Evolutionary conservation across 345 rosid genomes (phyloP).

Genomic region (Laguncularia racemosa): DNA sequence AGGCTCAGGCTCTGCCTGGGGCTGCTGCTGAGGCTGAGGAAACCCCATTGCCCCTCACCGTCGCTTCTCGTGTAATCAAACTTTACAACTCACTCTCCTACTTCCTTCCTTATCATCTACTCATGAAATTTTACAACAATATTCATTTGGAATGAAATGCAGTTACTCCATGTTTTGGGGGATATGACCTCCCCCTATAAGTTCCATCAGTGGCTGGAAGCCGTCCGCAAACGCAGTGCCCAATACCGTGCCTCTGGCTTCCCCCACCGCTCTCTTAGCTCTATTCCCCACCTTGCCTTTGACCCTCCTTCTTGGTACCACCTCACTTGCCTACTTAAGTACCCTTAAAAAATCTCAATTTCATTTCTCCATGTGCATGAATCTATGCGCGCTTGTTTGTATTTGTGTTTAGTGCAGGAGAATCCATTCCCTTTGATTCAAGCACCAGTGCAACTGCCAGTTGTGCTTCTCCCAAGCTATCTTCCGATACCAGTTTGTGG

Average conservation of each 20-base stretch:
- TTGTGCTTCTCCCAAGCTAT: conserved; percentile 29
- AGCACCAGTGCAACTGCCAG: conserved; percentile 19
- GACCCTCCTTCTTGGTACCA: neutral
- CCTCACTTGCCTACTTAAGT: neutral
- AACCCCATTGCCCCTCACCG: conserved; percentile 71
- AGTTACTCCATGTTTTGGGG: conserved; percentile 98
- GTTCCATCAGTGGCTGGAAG: conserved; percentile 93
- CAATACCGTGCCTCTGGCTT: conserved; percentile 74
- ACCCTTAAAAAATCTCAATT: no score
- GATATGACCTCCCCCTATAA: conserved; percentile 82
- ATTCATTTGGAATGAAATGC: conserved; percentile 10
- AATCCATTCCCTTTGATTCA: conserved; percentile 41
- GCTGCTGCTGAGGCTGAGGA: conserved; percentile 40
- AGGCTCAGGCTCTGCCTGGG: conserved; percentile 12
- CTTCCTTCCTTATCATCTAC: neutral
- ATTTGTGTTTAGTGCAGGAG: conserved; percentile 34
- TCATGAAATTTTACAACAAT: neutral
- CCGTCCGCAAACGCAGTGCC: conserved; percentile 92
- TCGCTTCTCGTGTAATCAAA: conserved; percentile 75
- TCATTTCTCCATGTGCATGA: no score
- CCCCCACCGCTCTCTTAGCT: conserved; percentile 50
- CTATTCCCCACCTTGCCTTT: conserved; percentile 35
- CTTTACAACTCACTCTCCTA: neutral
- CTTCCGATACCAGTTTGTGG: conserved; percentile 68
- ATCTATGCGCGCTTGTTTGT: no score